Conservation (phyloP, 2,329 filamentous ascomycete species). For the Phialophora expanda region DNA sequence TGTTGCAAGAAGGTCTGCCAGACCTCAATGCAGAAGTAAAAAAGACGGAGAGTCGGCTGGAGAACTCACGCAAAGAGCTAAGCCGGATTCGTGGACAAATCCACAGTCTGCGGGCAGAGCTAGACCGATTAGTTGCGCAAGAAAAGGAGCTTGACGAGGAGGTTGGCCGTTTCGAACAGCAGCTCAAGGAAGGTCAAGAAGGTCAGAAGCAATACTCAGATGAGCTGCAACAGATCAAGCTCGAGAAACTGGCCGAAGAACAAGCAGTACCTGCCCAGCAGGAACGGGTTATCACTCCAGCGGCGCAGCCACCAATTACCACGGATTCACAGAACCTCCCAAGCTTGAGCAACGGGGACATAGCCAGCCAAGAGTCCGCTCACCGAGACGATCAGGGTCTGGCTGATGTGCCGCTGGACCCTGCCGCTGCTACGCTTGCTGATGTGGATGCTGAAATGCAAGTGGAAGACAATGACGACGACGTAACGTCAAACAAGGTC, state of each 20-base stretch:
- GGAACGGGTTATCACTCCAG: not conserved
- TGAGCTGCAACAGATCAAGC: constrained; percentile 56
- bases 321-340: not conserved
- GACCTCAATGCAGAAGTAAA: constrained; percentile 53
- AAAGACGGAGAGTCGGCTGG: constrained; percentile 46
- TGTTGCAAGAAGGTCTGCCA: constrained; percentile 56
- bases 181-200: constrained; percentile 48
- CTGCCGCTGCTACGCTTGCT: not conserved
- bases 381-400: not conserved
- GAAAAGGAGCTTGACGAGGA: constrained; percentile 52
- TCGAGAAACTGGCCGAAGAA: constrained; percentile 48
- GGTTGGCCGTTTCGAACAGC: constrained; percentile 50
- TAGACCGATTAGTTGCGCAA: constrained; percentile 40
- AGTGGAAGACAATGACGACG: not conserved
- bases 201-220: constrained; percentile 52
- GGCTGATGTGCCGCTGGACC: not conserved
- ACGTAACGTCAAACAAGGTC: not conserved
- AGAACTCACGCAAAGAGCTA: constrained; percentile 45
- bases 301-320: not conserved
- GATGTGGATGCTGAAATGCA: not conserved
- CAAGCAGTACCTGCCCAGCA: constrained; percentile 11
- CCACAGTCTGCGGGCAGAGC: constrained; percentile 15
- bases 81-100: constrained; percentile 40
- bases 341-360: constrained; percentile 12
- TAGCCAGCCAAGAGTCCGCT: not conserved